These are phyloP conservation scores for Wallacemonas sp. DNA, from an alignment of 208 protist species.

Conservation along the genomic window DNA sequence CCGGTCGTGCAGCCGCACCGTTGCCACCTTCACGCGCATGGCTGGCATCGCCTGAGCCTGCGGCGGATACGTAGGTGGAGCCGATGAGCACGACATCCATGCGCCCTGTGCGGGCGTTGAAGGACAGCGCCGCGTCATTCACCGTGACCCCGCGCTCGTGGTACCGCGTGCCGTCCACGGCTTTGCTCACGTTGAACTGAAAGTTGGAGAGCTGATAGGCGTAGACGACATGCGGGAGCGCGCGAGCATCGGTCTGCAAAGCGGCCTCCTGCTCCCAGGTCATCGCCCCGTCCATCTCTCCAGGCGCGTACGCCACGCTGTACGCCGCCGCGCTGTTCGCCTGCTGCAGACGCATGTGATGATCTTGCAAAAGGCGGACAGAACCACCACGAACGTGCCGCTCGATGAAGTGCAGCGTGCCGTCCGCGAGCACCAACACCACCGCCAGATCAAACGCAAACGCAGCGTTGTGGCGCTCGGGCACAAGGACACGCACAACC, in stretches of 20 bases:
- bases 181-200: slow-evolving; percentile 24
- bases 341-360: slow-evolving; percentile 32
- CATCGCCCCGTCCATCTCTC: background rate
- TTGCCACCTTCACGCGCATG: background rate
- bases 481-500: slow-evolving; percentile 62
- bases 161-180: slow-evolving; percentile 11
- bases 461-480: slow-evolving; percentile 48
- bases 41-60: background rate
- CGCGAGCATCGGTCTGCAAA: slow-evolving; percentile 11
- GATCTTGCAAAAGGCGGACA: slow-evolving; percentile 41
- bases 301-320: background rate
- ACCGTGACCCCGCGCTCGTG: slow-evolving; percentile 22
- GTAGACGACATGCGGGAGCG: slow-evolving; percentile 64
- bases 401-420: slow-evolving; percentile 58
- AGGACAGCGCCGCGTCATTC: slow-evolving; percentile 43
- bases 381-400: slow-evolving; percentile 57
- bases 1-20: background rate
- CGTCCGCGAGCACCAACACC: slow-evolving; percentile 55
- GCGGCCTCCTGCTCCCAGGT: background rate
- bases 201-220: slow-evolving; percentile 48
- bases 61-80: slow-evolving; percentile 6
- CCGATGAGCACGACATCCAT: slow-evolving; percentile 45
- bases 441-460: slow-evolving; percentile 67
- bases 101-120: slow-evolving; percentile 22
- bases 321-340: background rate